Evolutionary conservation across 345 rosid species (phyloP).

Genomic region (Dipteronia sinensis): DNA sequence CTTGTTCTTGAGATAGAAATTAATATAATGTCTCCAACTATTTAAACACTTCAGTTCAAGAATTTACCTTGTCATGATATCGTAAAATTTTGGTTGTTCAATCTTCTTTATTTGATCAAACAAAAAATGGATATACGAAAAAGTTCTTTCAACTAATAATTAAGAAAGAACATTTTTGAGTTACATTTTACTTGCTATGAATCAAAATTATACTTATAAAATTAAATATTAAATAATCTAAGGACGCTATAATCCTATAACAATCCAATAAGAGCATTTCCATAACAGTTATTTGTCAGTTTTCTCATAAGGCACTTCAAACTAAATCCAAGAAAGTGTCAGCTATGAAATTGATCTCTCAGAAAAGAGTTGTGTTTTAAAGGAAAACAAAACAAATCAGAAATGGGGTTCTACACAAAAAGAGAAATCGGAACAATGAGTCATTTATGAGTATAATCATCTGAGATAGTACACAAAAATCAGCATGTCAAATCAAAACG

Average conservation of each 20-base stretch:
- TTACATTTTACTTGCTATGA: no score
- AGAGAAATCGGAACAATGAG: not conserved
- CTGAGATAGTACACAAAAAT: no score
- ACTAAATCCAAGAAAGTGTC: conserved; percentile 26
- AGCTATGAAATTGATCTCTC: conserved; percentile 43
- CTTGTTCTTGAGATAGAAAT: not conserved
- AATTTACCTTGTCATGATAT: not conserved
- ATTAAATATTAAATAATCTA: no score
- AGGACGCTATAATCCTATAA: no score
- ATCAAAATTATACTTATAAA: no score
- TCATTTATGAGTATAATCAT: no score
- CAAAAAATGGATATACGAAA: not conserved
- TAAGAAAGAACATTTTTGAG: no score
- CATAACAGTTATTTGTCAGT: conserved; percentile 34
- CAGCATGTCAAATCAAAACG: no score
- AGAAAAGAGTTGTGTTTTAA: conserved; percentile 46
- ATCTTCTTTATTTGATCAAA: not conserved
- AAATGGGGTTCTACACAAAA: conserved; percentile 44
- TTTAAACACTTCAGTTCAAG: not conserved
- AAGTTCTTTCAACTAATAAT: no score
- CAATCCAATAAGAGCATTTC: no score
- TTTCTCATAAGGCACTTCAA: conserved; percentile 29
- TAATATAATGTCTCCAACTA: not conserved
- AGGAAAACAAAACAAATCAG: conserved; percentile 44
- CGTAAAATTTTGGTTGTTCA: not conserved